These are phyloP conservation scores for Naegleria gruberi DNA, from an alignment of 208 protist species.

Conservation along the genomic window DNA sequence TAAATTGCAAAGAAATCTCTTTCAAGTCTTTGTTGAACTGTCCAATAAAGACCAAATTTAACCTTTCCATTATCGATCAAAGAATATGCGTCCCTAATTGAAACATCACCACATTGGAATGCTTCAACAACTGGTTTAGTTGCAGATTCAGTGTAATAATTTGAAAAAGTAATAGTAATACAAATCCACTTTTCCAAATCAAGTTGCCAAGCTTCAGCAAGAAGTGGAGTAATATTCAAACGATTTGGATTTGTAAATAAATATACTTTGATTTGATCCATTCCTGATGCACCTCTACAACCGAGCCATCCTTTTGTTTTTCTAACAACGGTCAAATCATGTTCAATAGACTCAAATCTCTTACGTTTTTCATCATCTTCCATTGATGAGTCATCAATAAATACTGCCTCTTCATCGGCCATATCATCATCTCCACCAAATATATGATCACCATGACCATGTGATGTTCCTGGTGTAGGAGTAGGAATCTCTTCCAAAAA, in stretches of 20 bases:
- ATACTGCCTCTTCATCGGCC: not conserved
- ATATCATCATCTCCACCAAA: not conserved
- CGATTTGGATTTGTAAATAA: not conserved
- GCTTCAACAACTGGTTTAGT: not conserved
- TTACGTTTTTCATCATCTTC: not conserved
- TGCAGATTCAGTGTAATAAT: not conserved
- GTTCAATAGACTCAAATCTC: not conserved
- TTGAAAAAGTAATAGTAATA: not conserved
- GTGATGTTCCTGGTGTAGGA: not conserved
- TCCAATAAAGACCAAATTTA: conserved; percentile 15
- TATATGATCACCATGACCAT: not conserved
- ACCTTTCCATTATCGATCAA: not conserved
- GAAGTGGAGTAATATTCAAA: not conserved
- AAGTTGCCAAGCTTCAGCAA: not conserved
- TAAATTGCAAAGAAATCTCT: not conserved
- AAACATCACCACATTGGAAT: not conserved
- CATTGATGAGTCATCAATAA: not conserved
- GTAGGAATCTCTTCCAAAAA: not conserved
- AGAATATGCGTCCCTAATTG: not conserved
- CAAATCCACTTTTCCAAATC: not conserved
- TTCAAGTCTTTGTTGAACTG: not conserved
- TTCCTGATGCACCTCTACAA: not conserved
- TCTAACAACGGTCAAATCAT: not conserved
- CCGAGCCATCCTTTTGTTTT: not conserved
- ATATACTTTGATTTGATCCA: conserved; percentile 1